Percentiles rank a stretch among this genome's conserved stretches.
These are phyloP conservation scores for Coniochaeta ligniaria DNA, from an alignment of 2,329 filamentous ascomycete species.

Conservation along the genomic window DNA sequence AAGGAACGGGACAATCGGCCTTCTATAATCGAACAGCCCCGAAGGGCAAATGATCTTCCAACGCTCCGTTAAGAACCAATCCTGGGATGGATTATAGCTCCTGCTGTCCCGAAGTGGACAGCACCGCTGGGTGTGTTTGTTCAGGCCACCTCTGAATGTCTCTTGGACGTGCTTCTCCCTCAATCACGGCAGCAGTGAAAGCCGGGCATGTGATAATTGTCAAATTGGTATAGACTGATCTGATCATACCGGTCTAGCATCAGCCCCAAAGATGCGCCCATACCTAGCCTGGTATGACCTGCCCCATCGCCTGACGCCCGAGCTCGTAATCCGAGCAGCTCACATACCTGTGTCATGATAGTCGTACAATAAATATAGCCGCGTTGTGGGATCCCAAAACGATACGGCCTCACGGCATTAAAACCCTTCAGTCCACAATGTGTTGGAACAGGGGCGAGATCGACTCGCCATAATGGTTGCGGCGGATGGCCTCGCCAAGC, in stretches of 20 bases:
- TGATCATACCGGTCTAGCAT: neutral
- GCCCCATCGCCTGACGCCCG: constrained; percentile 1
- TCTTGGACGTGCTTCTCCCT: neutral
- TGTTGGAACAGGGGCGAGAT: constrained; percentile 65
- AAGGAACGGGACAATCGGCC: constrained; percentile 24
- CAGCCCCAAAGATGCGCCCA: neutral
- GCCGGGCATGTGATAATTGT: neutral
- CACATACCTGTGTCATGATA: constrained; percentile 12
- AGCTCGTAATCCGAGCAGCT: constrained; percentile 5
- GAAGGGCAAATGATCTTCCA: constrained; percentile 50
- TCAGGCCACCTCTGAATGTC: neutral
- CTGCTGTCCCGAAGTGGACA: constrained; percentile 61
- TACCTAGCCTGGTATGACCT: neutral
- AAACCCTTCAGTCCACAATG: constrained; percentile 35
- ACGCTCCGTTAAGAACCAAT: constrained; percentile 76
- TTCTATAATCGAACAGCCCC: constrained; percentile 26
- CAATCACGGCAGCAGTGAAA: neutral
- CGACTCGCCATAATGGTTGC: constrained; percentile 93
- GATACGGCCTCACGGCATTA: constrained; percentile 8
- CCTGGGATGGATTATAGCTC: constrained; percentile 59
- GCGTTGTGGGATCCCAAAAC: neutral
- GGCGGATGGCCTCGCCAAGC: constrained; percentile 83
- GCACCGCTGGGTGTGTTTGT: constrained; percentile 55
- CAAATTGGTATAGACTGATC: neutral
- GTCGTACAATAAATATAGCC: constrained; percentile 10